Evolutionary conservation across 192 early-diverging fungal genomes (phyloP).

Genomic region (Anaeromyces robustus): DNA sequence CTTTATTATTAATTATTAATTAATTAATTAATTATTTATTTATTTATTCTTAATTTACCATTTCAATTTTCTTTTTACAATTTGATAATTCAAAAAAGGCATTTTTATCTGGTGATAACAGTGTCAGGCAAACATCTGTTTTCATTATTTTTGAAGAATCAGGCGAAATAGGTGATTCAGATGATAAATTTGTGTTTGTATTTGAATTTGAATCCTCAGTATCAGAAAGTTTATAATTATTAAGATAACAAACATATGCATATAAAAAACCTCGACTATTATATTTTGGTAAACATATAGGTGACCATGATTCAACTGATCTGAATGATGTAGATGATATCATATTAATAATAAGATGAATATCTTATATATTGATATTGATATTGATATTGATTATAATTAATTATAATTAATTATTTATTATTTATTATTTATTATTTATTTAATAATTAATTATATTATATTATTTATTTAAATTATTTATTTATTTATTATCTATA

Average conservation of each 20-base stretch:
- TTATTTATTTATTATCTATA: no score
- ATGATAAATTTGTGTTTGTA: not conserved
- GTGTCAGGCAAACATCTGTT: not conserved
- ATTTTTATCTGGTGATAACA: not conserved
- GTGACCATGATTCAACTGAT: not conserved
- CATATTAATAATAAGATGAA: not conserved
- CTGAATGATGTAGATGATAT: not conserved
- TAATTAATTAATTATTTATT: no score
- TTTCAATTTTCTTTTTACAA: not conserved
- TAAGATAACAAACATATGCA: not conserved
- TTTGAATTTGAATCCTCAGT: not conserved
- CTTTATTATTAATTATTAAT: no score
- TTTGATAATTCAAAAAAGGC: not conserved
- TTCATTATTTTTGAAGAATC: not conserved
- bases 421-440: not conserved
- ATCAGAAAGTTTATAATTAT: not conserved
- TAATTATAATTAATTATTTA: no score
- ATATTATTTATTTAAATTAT: not conserved
- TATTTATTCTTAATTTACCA: not conserved
- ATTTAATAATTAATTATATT: not conserved
- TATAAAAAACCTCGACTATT: not conserved
- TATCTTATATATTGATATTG: no score
- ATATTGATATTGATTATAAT: no score
- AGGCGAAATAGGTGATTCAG: not conserved
- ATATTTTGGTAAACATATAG: not conserved